A percentile compares a stretch with the other conserved stretches of the same genome.
These are phyloP conservation scores for Smittium mucronatum DNA, from an alignment of 371 early-diverging fungal genomes.

Conservation along the genomic window DNA sequence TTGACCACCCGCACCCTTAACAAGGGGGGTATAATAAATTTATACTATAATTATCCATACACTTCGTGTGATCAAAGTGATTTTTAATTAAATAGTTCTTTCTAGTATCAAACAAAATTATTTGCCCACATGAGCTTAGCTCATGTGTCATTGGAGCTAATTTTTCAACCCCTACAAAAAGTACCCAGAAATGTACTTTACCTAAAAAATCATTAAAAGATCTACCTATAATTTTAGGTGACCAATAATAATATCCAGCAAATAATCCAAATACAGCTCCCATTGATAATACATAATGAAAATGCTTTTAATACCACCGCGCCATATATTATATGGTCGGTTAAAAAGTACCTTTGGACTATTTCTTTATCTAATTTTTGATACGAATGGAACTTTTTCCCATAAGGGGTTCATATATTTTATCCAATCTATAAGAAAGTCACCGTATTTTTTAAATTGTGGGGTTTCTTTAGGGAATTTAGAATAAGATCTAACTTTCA, in stretches of 20 bases:
- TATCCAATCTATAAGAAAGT: constrained; percentile 19
- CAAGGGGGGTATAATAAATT: background rate
- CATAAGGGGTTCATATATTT: constrained; percentile 19
- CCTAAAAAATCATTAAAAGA: constrained; percentile 44
- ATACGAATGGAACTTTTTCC: constrained; percentile 17
- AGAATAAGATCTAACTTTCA: constrained; percentile 18
- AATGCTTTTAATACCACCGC: constrained; percentile 22
- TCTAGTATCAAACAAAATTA: constrained; percentile 16
- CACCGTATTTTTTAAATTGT: constrained; percentile 23
- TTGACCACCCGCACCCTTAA: constrained; percentile 3
- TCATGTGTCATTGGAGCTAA: constrained; percentile 11
- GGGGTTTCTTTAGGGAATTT: constrained; percentile 16
- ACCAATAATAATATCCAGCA: constrained; percentile 45
- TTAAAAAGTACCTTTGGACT: constrained; percentile 15
- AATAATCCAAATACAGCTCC: constrained; percentile 46
- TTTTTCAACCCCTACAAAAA: constrained; percentile 25
- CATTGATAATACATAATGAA: constrained; percentile 47
- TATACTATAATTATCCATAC: constrained; percentile 9
- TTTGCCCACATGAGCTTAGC: constrained; percentile 1
- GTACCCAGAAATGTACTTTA: constrained; percentile 38
- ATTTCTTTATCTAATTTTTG: constrained; percentile 20
- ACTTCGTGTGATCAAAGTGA: background rate
- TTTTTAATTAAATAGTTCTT: constrained; percentile 14
- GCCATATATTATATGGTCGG: constrained; percentile 1
- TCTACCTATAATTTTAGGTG: constrained; percentile 44